These are phyloP conservation scores for Fonsecaea erecta DNA, from an alignment of 2,329 filamentous ascomycete genomes.

Conservation along the genomic window DNA sequence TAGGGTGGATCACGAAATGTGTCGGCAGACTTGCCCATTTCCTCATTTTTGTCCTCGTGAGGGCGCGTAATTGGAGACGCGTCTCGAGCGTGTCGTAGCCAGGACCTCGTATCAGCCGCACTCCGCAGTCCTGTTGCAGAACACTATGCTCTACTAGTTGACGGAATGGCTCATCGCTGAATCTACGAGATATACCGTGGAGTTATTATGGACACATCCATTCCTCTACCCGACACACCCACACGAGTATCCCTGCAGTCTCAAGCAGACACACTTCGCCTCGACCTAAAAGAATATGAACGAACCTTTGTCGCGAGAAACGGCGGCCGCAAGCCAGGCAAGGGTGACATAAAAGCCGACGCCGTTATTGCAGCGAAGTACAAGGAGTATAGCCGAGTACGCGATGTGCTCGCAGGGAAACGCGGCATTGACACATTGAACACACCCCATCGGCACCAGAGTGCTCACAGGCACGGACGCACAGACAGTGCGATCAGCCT, in stretches of 20 bases:
- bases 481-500: constrained; percentile 33
- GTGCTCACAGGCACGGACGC: constrained; percentile 17
- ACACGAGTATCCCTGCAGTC: constrained; percentile 31
- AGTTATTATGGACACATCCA: constrained; percentile 17
- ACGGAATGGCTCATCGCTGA: background rate
- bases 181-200: background rate
- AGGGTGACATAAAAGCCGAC: constrained; percentile 55
- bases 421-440: constrained; percentile 41
- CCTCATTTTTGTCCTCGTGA: background rate
- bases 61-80: constrained; percentile 19
- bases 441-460: constrained; percentile 35
- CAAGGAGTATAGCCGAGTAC: constrained; percentile 52
- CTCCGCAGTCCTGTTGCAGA: background rate
- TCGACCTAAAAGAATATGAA: constrained; percentile 55
- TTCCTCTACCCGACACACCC: constrained; percentile 34
- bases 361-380: constrained; percentile 54
- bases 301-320: constrained; percentile 50
- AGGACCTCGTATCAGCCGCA: background rate
- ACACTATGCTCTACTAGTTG: background rate
- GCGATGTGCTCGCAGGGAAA: constrained; percentile 40
- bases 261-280: constrained; percentile 45
- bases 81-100: background rate
- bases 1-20: background rate
- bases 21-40: background rate
- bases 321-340: constrained; percentile 50